A percentile compares a stretch with the other conserved stretches of the same genome.
Conservation (phyloP, 139 green algal species). For the Spirogloea muscicola region DNA sequence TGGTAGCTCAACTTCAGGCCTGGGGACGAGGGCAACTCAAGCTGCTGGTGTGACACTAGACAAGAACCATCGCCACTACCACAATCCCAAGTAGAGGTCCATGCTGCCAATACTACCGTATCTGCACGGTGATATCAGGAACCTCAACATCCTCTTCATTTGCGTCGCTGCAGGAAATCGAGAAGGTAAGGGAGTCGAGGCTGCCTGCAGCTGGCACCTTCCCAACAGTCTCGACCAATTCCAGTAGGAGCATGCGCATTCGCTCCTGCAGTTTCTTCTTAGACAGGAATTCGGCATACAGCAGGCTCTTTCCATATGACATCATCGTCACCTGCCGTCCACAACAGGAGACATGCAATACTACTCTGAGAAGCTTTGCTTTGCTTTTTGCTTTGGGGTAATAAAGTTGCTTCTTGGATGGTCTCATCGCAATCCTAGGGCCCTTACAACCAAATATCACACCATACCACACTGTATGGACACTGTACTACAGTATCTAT, state of each 20-base stretch:
- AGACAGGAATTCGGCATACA: constrained; percentile 48
- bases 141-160: constrained; percentile 41
- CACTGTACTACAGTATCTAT: too few species aligned
- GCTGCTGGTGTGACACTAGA: too few species aligned
- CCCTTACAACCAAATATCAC: not conserved
- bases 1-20: too few species aligned
- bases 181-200: constrained; percentile 9
- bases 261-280: constrained; percentile 52
- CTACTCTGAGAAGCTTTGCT: not conserved
- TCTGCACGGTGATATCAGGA: too few species aligned
- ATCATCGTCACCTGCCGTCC: constrained; percentile 39
- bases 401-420: not conserved
- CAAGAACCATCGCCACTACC: too few species aligned
- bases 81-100: too few species aligned
- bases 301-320: constrained; percentile 51
- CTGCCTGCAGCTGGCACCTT: constrained; percentile 5
- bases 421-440: not conserved
- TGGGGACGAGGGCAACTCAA: too few species aligned
- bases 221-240: constrained; percentile 25
- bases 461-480: too few species aligned
- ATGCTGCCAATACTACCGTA: too few species aligned
- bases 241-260: constrained; percentile 18
- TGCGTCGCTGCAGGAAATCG: constrained; percentile 38
- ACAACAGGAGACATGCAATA: not conserved
- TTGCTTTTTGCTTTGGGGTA: too few species aligned